Conservation (phyloP, 768 basidiomycete species). For the Suillus lakei region DNA sequence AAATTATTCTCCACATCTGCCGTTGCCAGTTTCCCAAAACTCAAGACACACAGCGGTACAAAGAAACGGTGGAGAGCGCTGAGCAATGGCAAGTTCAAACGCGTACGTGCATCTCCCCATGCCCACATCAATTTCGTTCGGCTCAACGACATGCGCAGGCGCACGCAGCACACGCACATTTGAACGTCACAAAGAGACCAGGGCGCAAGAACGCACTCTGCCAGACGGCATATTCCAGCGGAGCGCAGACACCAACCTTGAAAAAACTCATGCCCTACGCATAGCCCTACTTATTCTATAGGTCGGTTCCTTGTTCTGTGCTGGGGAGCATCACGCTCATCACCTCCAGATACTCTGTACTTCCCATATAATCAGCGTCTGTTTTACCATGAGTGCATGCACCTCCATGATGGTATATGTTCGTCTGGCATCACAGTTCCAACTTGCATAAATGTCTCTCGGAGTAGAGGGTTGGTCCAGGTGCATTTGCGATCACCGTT, state of each 20-base stretch:
- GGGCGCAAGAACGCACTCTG: conserved; percentile 68
- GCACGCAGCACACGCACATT: conserved; percentile 72
- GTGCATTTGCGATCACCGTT: neutral
- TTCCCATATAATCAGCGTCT: neutral
- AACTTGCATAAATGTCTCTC: neutral
- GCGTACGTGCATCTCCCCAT: conserved; percentile 48
- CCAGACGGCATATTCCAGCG: conserved; percentile 67
- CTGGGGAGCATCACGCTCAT: neutral
- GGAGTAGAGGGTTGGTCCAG: neutral
- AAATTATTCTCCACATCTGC: conserved; percentile 67
- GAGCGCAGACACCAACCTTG: conserved; percentile 66
- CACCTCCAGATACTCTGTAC: neutral
- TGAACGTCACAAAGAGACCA: conserved; percentile 70
- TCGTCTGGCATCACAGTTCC: neutral
- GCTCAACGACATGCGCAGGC: conserved; percentile 45
- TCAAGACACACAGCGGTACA: conserved; percentile 80
- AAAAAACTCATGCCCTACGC: conserved; percentile 80
- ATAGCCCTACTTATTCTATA: conserved; percentile 27
- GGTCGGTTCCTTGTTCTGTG: conserved; percentile 19
- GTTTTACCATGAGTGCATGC: neutral
- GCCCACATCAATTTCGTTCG: neutral
- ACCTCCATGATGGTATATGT: neutral
- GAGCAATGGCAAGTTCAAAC: conserved; percentile 74
- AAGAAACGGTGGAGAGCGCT: conserved; percentile 83
- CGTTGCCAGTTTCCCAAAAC: conserved; percentile 64